These are phyloP conservation scores for Phytophthora hybrid DNA, from an alignment of 352 stramenopile species.

Conservation along the genomic window DNA sequence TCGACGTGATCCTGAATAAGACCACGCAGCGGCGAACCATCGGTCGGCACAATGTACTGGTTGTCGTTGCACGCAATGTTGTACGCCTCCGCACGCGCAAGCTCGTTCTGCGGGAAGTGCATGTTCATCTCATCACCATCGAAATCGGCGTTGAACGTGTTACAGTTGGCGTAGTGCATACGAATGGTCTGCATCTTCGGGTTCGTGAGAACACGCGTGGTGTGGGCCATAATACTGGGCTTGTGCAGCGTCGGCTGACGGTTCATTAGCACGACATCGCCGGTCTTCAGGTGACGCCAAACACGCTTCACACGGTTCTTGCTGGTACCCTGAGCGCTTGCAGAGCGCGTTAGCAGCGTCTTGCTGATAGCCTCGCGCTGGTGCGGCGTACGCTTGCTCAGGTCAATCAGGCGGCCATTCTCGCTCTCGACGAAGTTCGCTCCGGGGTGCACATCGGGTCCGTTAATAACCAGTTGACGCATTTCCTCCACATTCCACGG, in stretches of 20 bases:
- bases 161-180: slow-evolving; percentile 99
- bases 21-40: slow-evolving; percentile 97
- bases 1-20: slow-evolving; percentile 99
- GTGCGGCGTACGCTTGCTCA: slow-evolving; percentile 93
- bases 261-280: slow-evolving; percentile 99
- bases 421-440: slow-evolving; percentile 99
- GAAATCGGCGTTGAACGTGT: slow-evolving; percentile 99
- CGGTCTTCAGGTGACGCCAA: slow-evolving; percentile 97
- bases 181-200: slow-evolving; percentile 99
- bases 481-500: slow-evolving; percentile 98
- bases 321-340: slow-evolving; percentile 78
- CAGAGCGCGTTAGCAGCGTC: slow-evolving; percentile 92
- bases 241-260: slow-evolving; percentile 99
- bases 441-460: slow-evolving; percentile 96
- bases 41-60: slow-evolving; percentile 98
- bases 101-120: slow-evolving; percentile 99
- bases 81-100: slow-evolving; percentile 97
- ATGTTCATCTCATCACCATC: slow-evolving; percentile 99
- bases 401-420: slow-evolving; percentile 93
- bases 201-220: slow-evolving; percentile 96
- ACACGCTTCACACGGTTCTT: slow-evolving; percentile 95
- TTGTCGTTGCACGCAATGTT: slow-evolving; percentile 98
- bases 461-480: slow-evolving; percentile 96
- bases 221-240: slow-evolving; percentile 99
- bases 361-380: slow-evolving; percentile 97